Evolutionary conservation across 2,329 filamentous ascomycete genomes (phyloP).

Genomic region (Fusarium sp.): DNA sequence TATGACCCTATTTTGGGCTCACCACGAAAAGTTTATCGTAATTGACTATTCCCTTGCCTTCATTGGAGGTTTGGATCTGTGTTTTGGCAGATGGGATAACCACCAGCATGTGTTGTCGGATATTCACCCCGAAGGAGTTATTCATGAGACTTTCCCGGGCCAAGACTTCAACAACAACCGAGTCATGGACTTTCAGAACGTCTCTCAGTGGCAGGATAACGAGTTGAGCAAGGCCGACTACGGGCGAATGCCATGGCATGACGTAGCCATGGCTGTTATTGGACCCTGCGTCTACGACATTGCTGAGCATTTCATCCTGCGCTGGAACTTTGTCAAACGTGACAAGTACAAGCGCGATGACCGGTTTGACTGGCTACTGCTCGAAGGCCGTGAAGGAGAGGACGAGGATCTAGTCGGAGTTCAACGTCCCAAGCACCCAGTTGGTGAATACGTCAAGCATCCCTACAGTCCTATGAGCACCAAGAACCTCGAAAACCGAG

Average conservation of each 20-base stretch:
- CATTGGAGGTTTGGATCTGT: slow-evolving; percentile 93
- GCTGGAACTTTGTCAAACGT: slow-evolving; percentile 97
- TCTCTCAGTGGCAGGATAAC: slow-evolving; percentile 92
- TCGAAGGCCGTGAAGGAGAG: slow-evolving; percentile 80
- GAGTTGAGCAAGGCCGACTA: slow-evolving; percentile 91
- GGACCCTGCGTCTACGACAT: slow-evolving; percentile 94
- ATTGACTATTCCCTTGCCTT: slow-evolving; percentile 93
- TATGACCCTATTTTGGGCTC: slow-evolving; percentile 96
- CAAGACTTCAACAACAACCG: slow-evolving; percentile 99
- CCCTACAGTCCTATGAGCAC: slow-evolving; percentile 76
- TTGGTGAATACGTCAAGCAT: slow-evolving; percentile 88
- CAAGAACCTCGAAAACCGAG: slow-evolving; percentile 74
- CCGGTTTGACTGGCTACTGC: slow-evolving; percentile 84
- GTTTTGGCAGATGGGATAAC: slow-evolving; percentile 94
- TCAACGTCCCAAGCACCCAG: slow-evolving; percentile 88
- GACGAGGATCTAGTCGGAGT: slow-evolving; percentile 90
- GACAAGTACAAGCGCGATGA: slow-evolving; percentile 96
- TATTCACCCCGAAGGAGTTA: slow-evolving; percentile 84
- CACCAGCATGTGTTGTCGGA: slow-evolving; percentile 89
- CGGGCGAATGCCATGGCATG: slow-evolving; percentile 98
- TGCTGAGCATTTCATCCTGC: slow-evolving; percentile 91
- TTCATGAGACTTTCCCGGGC: slow-evolving; percentile 89
- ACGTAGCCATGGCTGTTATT: slow-evolving; percentile 91
- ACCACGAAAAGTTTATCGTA: slow-evolving; percentile 98
- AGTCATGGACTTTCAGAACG: slow-evolving; percentile 93